Base-by-base conservation (phyloP, 2,329 filamentous ascomycete genomes). In the Penicillium sp. region DNA sequence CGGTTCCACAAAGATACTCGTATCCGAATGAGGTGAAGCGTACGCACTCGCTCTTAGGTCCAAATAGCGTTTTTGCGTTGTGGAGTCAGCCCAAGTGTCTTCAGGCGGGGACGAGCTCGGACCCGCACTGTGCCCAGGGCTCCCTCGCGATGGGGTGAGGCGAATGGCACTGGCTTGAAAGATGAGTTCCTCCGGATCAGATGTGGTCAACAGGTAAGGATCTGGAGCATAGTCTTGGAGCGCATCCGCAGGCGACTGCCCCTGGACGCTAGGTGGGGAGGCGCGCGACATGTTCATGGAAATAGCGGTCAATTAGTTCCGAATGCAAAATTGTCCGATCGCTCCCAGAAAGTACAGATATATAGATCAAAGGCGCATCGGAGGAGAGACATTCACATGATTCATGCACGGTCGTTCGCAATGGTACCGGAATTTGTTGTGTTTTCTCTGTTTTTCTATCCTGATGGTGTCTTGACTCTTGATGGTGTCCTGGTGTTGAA, bases 131-230 rank as follows among this genome's bases (percentile, higher is more conserved):
- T 52, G 43, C 14, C 45, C 53, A n/a, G 58, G 59, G 38, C 55
- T 60, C 2, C 52, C 54, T 33, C 46, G 53, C 19, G 49, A 54
- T 1, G 66, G 63, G 3, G 66, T 69, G 27, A 67, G 42, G 30
- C 64, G 61, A 52, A 72, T 61, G 11, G 61, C 64, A 25, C 62
- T 55, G n/a, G 64, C 62, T 35, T 61, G 59, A 39, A 72, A 67
- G 27, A 64, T 62, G 12, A 61, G 57, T 55, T 73, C 69, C 30
- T 75, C 71, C 3, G 61, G 67, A 49, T 69, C 67, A 9, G 66
- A 65, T 7, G 68, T 62, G 9, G 67, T 62, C 12, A 69, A 67
- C 7, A 74, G 65, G 55, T 72, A 73, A 18, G 69, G 66, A 43
- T 73, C 70, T 41, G 63, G 63, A 46, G 63, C 59, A 37, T 59